These are phyloP conservation scores for Claviceps paspali DNA, from an alignment of 2,329 filamentous ascomycete genomes.

Conservation along the genomic window DNA sequence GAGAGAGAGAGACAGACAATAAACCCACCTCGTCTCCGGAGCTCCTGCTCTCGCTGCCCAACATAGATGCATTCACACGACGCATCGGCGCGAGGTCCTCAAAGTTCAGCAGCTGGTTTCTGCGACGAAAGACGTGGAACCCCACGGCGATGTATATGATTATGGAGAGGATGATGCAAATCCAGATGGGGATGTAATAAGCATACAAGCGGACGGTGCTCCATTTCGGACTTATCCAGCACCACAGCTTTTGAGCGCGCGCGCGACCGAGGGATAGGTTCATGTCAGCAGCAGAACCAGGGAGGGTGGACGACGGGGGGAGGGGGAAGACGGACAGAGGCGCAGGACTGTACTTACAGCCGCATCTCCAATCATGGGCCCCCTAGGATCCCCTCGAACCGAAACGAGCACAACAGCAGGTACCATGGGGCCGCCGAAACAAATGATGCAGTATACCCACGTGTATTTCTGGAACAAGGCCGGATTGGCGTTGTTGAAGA, in stretches of 20 bases:
- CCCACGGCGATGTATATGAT: conserved; percentile 42
- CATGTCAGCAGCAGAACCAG: background rate
- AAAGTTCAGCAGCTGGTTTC: conserved; percentile 38
- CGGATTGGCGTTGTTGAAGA: conserved; percentile 39
- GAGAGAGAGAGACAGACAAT: background rate
- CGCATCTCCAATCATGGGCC: conserved; percentile 37
- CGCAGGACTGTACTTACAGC: conserved; percentile 25
- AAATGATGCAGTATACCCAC: conserved; percentile 52
- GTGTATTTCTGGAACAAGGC: conserved; percentile 53
- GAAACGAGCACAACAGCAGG: conserved; percentile 53
- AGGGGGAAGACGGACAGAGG: background rate
- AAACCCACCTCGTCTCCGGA: conserved; percentile 17
- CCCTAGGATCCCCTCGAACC: conserved; percentile 24
- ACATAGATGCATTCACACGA: conserved; percentile 10
- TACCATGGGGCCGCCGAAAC: conserved; percentile 56
- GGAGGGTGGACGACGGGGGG: no score
- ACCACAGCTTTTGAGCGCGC: conserved; percentile 34
- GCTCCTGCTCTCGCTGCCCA: conserved; percentile 14
- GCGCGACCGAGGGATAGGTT: no score
- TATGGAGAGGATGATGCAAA: conserved; percentile 38
- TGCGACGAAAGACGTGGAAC: conserved; percentile 42
- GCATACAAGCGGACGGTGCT: conserved; percentile 41
- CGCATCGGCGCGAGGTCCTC: conserved; percentile 12
- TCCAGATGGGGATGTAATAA: conserved; percentile 47
- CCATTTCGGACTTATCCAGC: conserved; percentile 41